These are phyloP conservation scores for Condylostoma magnum DNA, from an alignment of 169 alveolate genomes.

Conservation along the genomic window DNA sequence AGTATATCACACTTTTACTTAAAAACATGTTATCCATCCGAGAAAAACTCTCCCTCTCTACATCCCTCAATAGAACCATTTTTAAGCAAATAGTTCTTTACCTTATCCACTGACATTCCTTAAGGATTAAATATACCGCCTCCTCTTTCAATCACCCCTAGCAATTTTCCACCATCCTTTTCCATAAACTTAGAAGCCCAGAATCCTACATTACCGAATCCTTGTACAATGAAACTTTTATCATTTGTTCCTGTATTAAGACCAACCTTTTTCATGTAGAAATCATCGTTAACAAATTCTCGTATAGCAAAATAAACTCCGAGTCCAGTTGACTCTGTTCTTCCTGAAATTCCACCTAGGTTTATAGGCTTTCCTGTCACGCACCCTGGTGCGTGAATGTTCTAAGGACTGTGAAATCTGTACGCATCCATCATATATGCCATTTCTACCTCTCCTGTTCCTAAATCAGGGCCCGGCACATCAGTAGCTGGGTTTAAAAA, in stretches of 20 bases:
- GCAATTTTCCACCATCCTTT: constrained; percentile 49
- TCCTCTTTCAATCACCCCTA: constrained; percentile 54
- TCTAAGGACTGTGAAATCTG: constrained; percentile 48
- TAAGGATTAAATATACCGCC: constrained; percentile 48
- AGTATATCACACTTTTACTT: constrained; percentile 54
- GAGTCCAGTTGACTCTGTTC: constrained; percentile 70
- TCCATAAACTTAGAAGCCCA: constrained; percentile 51
- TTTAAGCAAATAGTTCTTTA: constrained; percentile 23
- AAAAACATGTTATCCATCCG: constrained; percentile 38
- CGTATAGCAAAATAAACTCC: constrained; percentile 57
- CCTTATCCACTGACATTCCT: constrained; percentile 58
- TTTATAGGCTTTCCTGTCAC: constrained; percentile 64
- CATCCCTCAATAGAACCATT: constrained; percentile 45
- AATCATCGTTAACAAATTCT: constrained; percentile 37
- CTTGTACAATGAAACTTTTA: constrained; percentile 53
- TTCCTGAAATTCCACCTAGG: constrained; percentile 67
- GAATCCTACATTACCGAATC: constrained; percentile 72
- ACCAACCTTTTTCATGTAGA: constrained; percentile 32
- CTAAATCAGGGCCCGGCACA: constrained; percentile 72
- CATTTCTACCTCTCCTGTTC: constrained; percentile 62
- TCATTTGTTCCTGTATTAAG: constrained; percentile 51
- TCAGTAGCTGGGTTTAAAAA: constrained; percentile 63
- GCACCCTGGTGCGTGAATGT: constrained; percentile 62
- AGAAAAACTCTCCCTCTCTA: constrained; percentile 36
- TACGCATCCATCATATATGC: constrained; percentile 71